Percentiles rank a stretch among this genome's conserved stretches.
Evolutionary conservation across 805 yeast species (phyloP).

Genomic region (Wickerhamomyces sydowiorum): DNA sequence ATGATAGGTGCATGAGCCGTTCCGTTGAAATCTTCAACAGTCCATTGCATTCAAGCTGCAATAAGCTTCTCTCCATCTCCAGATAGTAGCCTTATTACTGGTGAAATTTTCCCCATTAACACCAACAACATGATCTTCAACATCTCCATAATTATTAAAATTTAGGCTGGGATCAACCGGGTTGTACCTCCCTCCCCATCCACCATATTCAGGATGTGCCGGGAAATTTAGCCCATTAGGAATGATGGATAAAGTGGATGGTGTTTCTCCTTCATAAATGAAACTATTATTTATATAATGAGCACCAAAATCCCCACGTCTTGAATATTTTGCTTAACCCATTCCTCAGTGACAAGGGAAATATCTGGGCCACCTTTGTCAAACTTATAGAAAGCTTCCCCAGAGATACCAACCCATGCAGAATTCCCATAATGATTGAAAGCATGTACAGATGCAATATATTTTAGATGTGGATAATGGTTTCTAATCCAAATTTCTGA

Average conservation of each 20-base stretch:
- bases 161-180: conserved; percentile 17
- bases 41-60: conserved; percentile 29
- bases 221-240: conserved; percentile 28
- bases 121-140: conserved; percentile 21
- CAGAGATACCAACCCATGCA: conserved; percentile 28
- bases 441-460: conserved; percentile 23
- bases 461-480: conserved; percentile 20
- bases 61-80: conserved; percentile 30
- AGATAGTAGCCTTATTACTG: conserved; percentile 25
- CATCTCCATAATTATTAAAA: conserved; percentile 20
- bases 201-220: conserved; percentile 25
- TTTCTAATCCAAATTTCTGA: conserved; percentile 27
- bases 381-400: conserved; percentile 17
- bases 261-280: conserved; percentile 29
- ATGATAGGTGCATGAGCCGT: conserved; percentile 22
- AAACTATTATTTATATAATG: conserved; percentile 20
- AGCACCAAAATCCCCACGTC: conserved; percentile 23
- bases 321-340: conserved; percentile 20
- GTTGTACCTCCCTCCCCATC: conserved; percentile 31
- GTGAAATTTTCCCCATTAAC: conserved; percentile 10
- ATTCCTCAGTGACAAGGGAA: conserved; percentile 19
- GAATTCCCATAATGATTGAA: conserved; percentile 24
- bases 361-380: conserved; percentile 25
- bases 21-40: conserved; percentile 21
- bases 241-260: conserved; percentile 20